Conservation (phyloP, 768 basidiomycete species). For the Lactifluus piperatus region DNA sequence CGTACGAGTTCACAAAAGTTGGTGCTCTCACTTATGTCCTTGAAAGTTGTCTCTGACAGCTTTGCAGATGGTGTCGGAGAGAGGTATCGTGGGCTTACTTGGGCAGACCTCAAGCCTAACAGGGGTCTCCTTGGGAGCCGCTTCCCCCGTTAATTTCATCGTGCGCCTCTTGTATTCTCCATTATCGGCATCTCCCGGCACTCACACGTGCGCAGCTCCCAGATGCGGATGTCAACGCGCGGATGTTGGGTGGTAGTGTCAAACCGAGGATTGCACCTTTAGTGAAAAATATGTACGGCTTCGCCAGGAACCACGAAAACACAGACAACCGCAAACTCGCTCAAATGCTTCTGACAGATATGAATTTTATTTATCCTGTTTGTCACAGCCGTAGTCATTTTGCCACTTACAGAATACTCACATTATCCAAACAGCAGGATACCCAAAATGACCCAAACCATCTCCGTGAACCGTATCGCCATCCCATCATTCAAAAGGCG, state of each 20-base stretch:
- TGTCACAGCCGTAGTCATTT: background rate
- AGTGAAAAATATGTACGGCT: background rate
- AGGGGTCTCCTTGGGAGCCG: too few species aligned
- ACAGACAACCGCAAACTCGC: background rate
- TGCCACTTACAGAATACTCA: too few species aligned
- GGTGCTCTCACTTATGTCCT: background rate
- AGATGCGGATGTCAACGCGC: background rate
- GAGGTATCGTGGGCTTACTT: background rate
- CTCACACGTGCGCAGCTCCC: background rate
- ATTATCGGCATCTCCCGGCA: background rate
- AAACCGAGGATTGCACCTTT: too few species aligned
- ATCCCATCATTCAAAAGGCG: too few species aligned
- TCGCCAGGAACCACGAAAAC: background rate
- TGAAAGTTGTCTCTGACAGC: background rate
- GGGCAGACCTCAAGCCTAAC: too few species aligned
- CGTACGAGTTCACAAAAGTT: background rate
- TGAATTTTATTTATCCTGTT: background rate
- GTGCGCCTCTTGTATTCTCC: background rate
- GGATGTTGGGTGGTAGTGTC: too few species aligned
- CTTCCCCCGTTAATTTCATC: too few species aligned
- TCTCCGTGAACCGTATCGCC: too few species aligned
- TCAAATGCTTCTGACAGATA: background rate
- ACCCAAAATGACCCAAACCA: too few species aligned
- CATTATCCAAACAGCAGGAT: too few species aligned
- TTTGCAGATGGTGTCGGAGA: background rate